Conservation (phyloP, 805 yeast genomes). For the Clavispora fructus region DNA sequence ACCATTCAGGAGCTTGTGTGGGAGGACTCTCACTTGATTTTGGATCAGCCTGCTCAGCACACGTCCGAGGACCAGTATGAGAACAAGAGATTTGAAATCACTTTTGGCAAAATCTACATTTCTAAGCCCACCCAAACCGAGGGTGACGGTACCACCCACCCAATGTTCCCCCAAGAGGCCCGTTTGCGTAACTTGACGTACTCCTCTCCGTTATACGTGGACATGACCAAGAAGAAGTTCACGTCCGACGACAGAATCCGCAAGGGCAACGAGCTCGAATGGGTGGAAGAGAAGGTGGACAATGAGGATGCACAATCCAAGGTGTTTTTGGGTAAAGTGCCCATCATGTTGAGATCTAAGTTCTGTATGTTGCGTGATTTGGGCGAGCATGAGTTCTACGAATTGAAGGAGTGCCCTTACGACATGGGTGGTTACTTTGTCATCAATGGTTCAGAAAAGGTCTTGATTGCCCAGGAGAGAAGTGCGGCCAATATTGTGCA, state of each 20-base stretch:
- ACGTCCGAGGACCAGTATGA: slow-evolving; percentile 84
- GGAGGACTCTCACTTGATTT: slow-evolving; percentile 89
- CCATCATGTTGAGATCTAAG: slow-evolving; percentile 95
- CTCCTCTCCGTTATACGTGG: slow-evolving; percentile 93
- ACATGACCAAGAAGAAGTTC: slow-evolving; percentile 86
- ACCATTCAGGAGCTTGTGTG: slow-evolving; percentile 95
- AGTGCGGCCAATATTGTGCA: slow-evolving; percentile 98
- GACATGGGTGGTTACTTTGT: slow-evolving; percentile 99
- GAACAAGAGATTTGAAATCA: slow-evolving; percentile 88
- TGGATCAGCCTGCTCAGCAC: slow-evolving; percentile 98
- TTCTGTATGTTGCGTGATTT: slow-evolving; percentile 89
- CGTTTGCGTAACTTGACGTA: slow-evolving; percentile 93
- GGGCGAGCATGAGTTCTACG: slow-evolving; percentile 89
- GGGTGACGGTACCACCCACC: slow-evolving; percentile 99
- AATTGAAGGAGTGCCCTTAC: slow-evolving; percentile 95
- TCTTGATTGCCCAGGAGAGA: slow-evolving; percentile 96
- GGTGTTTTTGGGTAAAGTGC: slow-evolving; percentile 94
- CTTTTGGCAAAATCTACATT: slow-evolving; percentile 95
- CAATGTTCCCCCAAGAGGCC: slow-evolving; percentile 97
- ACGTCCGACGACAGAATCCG: slow-evolving; percentile 68
- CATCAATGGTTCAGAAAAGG: slow-evolving; percentile 97
- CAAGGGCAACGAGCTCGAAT: slow-evolving; percentile 40
- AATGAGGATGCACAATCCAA: slow-evolving; percentile 62
- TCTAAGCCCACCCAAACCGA: slow-evolving; percentile 98
- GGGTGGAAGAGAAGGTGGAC: slow-evolving; percentile 47